Evolutionary conservation across 176 grass and related monocot genomes (phyloP).

Genomic region (Bonia amplexicaulis): DNA sequence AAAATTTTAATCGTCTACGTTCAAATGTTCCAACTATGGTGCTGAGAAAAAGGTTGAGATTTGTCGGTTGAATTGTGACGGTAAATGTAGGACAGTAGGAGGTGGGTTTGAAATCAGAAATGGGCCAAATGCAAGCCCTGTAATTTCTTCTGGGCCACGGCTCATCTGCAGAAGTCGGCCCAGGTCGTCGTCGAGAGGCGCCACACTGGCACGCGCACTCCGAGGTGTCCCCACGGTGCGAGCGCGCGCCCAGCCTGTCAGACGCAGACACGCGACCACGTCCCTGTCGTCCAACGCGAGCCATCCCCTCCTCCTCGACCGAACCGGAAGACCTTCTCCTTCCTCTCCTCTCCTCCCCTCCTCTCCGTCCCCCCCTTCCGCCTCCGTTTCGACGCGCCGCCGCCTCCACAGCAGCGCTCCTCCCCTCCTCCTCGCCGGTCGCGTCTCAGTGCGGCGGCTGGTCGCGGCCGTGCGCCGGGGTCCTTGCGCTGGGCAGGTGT

Average conservation of each 20-base stretch:
- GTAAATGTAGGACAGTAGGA: neutral
- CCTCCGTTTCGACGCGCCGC: slow-evolving; percentile 7
- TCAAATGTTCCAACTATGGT: too few relatives aligned
- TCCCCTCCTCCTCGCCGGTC: slow-evolving; percentile 12
- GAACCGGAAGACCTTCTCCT: slow-evolving; percentile 15
- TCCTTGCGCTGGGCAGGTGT: neutral
- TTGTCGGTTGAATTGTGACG: neutral
- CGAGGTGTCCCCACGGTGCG: neutral
- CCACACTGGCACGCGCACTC: neutral
- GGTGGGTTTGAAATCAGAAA: neutral
- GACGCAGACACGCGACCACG: slow-evolving; percentile 19
- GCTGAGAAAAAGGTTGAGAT: neutral
- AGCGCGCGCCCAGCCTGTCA: slow-evolving; percentile 2
- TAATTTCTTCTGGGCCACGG: neutral
- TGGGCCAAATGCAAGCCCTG: neutral
- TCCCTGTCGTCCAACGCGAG: neutral
- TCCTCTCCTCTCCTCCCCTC: neutral
- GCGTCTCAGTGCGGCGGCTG: neutral
- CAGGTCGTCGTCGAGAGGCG: neutral
- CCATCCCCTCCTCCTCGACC: neutral
- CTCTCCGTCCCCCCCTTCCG: neutral
- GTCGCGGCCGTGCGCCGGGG: neutral
- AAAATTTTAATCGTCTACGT: too few relatives aligned
- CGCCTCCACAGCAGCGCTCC: neutral
- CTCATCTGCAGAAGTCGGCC: neutral